These are phyloP conservation scores for Cephaloascus fragrans DNA, from an alignment of 805 yeast species.

Conservation along the genomic window DNA sequence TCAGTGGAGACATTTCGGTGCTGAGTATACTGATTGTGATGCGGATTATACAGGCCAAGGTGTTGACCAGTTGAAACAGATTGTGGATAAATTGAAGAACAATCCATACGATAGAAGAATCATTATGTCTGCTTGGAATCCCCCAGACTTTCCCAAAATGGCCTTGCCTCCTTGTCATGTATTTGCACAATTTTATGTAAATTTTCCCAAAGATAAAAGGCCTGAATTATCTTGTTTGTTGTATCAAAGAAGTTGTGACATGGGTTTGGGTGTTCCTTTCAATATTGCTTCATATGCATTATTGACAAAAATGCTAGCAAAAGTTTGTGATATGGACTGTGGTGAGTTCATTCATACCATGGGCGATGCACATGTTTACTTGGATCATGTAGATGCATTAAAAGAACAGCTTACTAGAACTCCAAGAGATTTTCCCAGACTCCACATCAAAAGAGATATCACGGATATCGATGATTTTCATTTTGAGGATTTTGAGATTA, in stretches of 20 bases:
- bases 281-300: conserved; percentile 95
- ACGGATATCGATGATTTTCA: conserved; percentile 76
- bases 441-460: conserved; percentile 60
- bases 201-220: conserved; percentile 50
- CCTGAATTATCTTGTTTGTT: conserved; percentile 79
- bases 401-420: conserved; percentile 65
- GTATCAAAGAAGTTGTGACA: conserved; percentile 97
- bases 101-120: conserved; percentile 94
- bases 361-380: conserved; percentile 96
- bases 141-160: conserved; percentile 89
- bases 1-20: conserved; percentile 99
- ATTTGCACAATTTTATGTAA: conserved; percentile 90
- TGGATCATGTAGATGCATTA: conserved; percentile 88
- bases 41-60: conserved; percentile 85
- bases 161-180: conserved; percentile 99
- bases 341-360: conserved; percentile 92
- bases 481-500: conserved; percentile 79
- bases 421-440: conserved; percentile 76
- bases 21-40: conserved; percentile 79
- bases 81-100: conserved; percentile 69
- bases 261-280: conserved; percentile 99
- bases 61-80: conserved; percentile 76
- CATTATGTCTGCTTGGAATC: conserved; percentile 96
- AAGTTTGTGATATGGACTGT: conserved; percentile 88
- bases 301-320: conserved; percentile 90